These are phyloP conservation scores for Ophiocordyceps camponoti-floridani DNA, from an alignment of 2,329 filamentous ascomycete species.

Conservation along the genomic window DNA sequence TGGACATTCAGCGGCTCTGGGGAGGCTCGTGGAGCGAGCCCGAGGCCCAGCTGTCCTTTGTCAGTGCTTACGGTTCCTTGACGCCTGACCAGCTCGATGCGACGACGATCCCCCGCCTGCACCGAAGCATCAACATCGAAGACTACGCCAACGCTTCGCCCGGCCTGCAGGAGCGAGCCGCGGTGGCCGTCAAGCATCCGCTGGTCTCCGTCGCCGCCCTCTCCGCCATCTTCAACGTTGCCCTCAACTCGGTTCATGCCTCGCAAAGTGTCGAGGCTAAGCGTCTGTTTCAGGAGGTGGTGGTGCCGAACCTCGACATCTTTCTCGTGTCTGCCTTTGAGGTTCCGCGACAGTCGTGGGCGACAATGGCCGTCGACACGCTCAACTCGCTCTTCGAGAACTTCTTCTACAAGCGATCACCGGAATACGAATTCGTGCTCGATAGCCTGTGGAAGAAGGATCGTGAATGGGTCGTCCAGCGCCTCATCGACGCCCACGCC, in stretches of 20 bases:
- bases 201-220: conserved; percentile 79
- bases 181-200: conserved; percentile 60
- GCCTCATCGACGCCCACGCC: conserved; percentile 69
- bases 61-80: conserved; percentile 69
- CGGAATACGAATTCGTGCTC: conserved; percentile 73
- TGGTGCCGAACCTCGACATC: conserved; percentile 57
- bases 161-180: conserved; percentile 32
- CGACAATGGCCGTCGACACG: conserved; percentile 54
- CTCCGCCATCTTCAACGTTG: conserved; percentile 47
- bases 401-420: conserved; percentile 63
- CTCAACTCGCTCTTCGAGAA: conserved; percentile 63
- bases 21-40: conserved; percentile 75
- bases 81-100: conserved; percentile 63
- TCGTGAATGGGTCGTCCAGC: conserved; percentile 65
- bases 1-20: conserved; percentile 84
- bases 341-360: conserved; percentile 57
- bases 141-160: conserved; percentile 31
- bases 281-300: conserved; percentile 46
- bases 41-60: conserved; percentile 83
- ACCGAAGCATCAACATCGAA: conserved; percentile 53
- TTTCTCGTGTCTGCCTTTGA: conserved; percentile 65
- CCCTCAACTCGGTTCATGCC: conserved; percentile 40
- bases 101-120: conserved; percentile 65
- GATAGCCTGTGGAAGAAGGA: conserved; percentile 87
- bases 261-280: conserved; percentile 46